Conservation (phyloP, 345 rosid species). For the Eucalyptus brandiana region DNA sequence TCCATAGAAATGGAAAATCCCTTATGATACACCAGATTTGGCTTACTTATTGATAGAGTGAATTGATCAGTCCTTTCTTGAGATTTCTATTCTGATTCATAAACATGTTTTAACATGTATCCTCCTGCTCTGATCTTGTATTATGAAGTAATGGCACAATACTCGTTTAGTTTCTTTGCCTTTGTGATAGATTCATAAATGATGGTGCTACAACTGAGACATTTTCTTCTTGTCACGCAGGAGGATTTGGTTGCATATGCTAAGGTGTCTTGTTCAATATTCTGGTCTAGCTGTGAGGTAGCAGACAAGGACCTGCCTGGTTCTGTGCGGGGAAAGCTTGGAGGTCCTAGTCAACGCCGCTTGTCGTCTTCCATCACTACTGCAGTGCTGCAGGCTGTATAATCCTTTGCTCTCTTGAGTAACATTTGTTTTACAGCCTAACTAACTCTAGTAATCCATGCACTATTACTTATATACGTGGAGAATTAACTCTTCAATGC, state of each 20-base stretch:
- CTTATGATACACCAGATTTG: neutral
- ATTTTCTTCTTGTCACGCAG: constrained; percentile 25
- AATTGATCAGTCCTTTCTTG: neutral
- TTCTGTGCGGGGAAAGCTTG: constrained; percentile 79
- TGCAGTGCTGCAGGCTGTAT: constrained; percentile 76
- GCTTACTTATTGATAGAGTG: neutral
- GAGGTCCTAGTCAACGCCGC: constrained; percentile 97
- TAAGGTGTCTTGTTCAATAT: constrained; percentile 47
- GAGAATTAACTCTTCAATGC: neutral
- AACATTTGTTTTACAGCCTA: neutral
- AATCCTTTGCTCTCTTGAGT: neutral
- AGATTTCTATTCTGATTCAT: neutral
- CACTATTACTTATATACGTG: neutral
- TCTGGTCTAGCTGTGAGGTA: constrained; percentile 32
- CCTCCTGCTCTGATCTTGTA: neutral
- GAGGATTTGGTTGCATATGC: constrained; percentile 58
- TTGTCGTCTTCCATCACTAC: constrained; percentile 52
- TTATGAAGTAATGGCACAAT: neutral
- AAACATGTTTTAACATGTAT: neutral
- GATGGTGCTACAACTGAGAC: neutral
- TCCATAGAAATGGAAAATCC: neutral
- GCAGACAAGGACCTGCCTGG: constrained; percentile 44
- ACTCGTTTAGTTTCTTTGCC: neutral
- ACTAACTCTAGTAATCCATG: neutral
- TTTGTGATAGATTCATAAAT: neutral